Conservation (phyloP, 495 filamentous ascomycete species). For the Aspergillus haitiensis region DNA sequence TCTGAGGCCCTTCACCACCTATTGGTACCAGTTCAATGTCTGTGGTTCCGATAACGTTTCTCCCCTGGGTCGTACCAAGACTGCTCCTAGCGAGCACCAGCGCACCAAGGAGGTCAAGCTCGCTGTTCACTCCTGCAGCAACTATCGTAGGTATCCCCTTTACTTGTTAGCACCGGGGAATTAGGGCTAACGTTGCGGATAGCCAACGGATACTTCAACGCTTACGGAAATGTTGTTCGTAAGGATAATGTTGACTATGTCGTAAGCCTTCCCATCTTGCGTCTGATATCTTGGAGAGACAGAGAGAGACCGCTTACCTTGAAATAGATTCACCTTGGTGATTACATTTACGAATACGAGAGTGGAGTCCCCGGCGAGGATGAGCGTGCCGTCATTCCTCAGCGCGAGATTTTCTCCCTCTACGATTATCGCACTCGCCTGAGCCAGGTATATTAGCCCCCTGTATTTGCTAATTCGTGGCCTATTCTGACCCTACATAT, state of each 20-base stretch:
- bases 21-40: slow-evolving; percentile 60
- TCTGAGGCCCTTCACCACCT: slow-evolving; percentile 57
- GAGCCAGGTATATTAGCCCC: slow-evolving; percentile 13
- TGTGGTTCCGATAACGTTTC: slow-evolving; percentile 48
- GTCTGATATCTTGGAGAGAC: too few species aligned
- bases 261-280: slow-evolving; percentile 41
- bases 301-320: too few species aligned
- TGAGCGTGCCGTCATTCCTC: slow-evolving; percentile 38
- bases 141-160: slow-evolving; percentile 55
- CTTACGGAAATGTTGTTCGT: slow-evolving; percentile 40
- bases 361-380: slow-evolving; percentile 50
- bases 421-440: slow-evolving; percentile 63
- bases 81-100: slow-evolving; percentile 41
- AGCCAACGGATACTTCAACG: slow-evolving; percentile 29
- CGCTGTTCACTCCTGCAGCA: slow-evolving; percentile 58
- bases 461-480: background rate
- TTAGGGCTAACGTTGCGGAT: too few species aligned
- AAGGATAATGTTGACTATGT: slow-evolving; percentile 70
- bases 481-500: too few species aligned
- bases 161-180: too few species aligned
- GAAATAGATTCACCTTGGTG: slow-evolving; percentile 40
- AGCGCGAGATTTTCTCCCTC: slow-evolving; percentile 48
- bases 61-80: slow-evolving; percentile 56
- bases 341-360: slow-evolving; percentile 68
- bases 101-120: slow-evolving; percentile 40